These are phyloP conservation scores for Candida wancherniae DNA, from an alignment of 805 yeast species.

Conservation along the genomic window DNA sequence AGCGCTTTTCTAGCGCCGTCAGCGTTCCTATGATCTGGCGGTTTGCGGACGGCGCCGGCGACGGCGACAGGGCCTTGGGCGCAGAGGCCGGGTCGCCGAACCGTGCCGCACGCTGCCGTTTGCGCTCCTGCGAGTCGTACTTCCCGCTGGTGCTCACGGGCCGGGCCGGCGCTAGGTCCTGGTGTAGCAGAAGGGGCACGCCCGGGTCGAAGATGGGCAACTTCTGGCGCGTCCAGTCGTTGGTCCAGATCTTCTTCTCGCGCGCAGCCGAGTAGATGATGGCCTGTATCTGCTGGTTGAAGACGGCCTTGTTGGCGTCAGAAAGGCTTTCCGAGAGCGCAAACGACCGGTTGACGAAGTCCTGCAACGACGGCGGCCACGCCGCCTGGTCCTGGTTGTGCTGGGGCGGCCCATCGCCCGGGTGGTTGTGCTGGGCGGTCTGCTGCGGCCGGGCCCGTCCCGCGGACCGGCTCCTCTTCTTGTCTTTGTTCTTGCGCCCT, in stretches of 20 bases:
- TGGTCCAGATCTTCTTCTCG: slow-evolving; percentile 39
- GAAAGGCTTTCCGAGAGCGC: slow-evolving; percentile 30
- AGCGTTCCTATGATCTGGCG: slow-evolving; percentile 55
- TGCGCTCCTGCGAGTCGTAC: slow-evolving; percentile 30
- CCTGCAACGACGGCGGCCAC: slow-evolving; percentile 56
- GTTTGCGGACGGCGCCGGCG: slow-evolving; percentile 13
- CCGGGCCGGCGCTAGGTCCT: slow-evolving; percentile 4
- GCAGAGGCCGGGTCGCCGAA: slow-evolving; percentile 27
- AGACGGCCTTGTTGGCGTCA: slow-evolving; percentile 29
- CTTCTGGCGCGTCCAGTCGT: slow-evolving; percentile 50
- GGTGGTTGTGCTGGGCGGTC: not conserved
- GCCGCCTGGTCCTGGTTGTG: slow-evolving; percentile 3
- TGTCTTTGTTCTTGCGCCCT: slow-evolving; percentile 3
- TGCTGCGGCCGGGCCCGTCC: not conserved
- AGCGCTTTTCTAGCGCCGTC: slow-evolving; percentile 65
- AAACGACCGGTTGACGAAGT: slow-evolving; percentile 48
- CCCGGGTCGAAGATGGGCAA: slow-evolving; percentile 41
- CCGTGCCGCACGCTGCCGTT: slow-evolving; percentile 43
- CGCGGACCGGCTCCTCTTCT: not conserved
- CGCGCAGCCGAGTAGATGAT: slow-evolving; percentile 47
- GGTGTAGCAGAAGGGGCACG: slow-evolving; percentile 8
- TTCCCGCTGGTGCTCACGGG: slow-evolving; percentile 1
- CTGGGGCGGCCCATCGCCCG: not conserved
- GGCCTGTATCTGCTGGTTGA: slow-evolving; percentile 47
- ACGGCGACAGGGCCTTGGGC: slow-evolving; percentile 1